Percentiles rank a stretch among this genome's conserved stretches.
Conservation (phyloP, 148 eudicot genomes). For the Pouteria glomerata region DNA sequence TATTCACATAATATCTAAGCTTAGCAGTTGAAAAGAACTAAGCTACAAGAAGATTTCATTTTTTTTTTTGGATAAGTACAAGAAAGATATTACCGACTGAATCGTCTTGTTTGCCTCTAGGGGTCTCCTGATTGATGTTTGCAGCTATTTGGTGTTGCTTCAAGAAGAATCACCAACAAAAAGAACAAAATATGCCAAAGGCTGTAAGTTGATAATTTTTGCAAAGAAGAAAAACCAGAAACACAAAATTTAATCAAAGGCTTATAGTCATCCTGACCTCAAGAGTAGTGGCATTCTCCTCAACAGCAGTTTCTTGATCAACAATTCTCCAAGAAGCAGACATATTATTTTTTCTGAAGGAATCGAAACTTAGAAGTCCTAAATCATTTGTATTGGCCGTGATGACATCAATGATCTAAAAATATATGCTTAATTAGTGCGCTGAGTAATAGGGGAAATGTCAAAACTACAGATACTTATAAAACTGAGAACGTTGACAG, state of each 20-base stretch:
- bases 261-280: constrained; percentile 31
- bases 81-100: constrained; percentile 33
- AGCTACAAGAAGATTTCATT: too few relatives aligned
- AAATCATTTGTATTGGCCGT: constrained; percentile 58
- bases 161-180: constrained; percentile 13
- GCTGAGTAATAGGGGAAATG: not conserved
- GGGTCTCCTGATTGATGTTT: constrained; percentile 36
- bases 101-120: constrained; percentile 36
- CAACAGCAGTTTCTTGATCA: constrained; percentile 35
- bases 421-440: constrained; percentile 11
- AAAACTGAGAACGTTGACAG: not conserved
- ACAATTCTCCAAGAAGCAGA: constrained; percentile 75
- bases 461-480: not conserved
- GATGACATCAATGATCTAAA: constrained; percentile 77
- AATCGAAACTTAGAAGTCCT: constrained; percentile 79
- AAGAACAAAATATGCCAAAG: constrained; percentile 10
- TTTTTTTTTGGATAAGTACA: not conserved
- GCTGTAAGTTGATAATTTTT: not conserved
- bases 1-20: not conserved
- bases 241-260: not conserved
- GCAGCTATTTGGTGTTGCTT: constrained; percentile 37
- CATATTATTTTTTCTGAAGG: constrained; percentile 49
- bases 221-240: not conserved
- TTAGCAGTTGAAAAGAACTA: constrained; percentile 5
- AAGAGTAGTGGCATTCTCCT: constrained; percentile 15